Evolutionary conservation across 2,329 filamentous ascomycete species (phyloP), one percentile per base, ranked within the genome.

Genomic region (Curvularia sp.): DNA sequence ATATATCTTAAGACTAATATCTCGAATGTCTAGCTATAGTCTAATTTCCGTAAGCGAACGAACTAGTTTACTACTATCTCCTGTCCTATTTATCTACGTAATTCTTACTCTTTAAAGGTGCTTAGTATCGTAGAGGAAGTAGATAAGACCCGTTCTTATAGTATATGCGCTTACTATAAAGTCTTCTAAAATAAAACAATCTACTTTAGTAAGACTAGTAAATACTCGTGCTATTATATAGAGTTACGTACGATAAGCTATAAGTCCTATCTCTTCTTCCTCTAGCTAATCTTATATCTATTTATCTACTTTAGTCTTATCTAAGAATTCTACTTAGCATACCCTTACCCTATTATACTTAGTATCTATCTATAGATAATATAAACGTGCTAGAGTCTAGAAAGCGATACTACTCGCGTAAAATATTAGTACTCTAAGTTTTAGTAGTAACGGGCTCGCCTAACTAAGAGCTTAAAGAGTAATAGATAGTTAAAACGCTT

Each of bases 391-490:
- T n/a, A n/a, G 41, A 44, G 41, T 44, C 41, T n/a, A 44, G 41
- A 44, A 44, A n/a, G 41, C 41, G 3, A 44, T 44, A 44, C 41
- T n/a, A 44, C 12, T 44, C 12, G 12, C 41, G 12, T 44, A 28
- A 44, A 44, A 44, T n/a, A 24, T 44, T n/a, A 44, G 41, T 44
- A 12, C 18, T 8, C 22, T 3, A 12, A 44, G 12, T 44, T 44
- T 44, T n/a, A n/a, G 41, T 44, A 44, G 41, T 44, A n/a, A 44
- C 12, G 12, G 41, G 5, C 41, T 44, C 12, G 41, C 41, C 41
- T n/a, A 44, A 44, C 41, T n/a, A 44, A 44, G 41, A 44, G 41
- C 41, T 44, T n/a, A n/a, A 44, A 44, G 41, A 44, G 41, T n/a
- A 44, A 44, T 44, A 24, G 12, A 44, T 44, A 44, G 41, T 44